These are phyloP conservation scores for Hylodesmum podocarpum DNA, from an alignment of 306 rosid genomes.

Conservation along the genomic window DNA sequence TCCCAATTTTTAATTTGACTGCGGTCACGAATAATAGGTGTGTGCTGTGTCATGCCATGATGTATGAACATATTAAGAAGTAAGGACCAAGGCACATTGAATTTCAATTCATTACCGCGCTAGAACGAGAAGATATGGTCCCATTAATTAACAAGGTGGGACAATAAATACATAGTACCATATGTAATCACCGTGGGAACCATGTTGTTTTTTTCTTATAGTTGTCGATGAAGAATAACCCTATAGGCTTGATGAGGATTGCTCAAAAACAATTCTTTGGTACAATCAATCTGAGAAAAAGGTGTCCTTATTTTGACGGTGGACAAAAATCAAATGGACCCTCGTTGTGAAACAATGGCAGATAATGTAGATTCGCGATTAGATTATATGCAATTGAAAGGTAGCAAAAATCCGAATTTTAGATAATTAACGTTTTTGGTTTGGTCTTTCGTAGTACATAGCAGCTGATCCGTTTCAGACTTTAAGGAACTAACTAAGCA, in stretches of 20 bases:
- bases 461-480: slow-evolving; percentile 12
- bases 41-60: not conserved
- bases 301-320: slow-evolving; percentile 34
- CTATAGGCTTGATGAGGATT: not conserved
- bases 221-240: slow-evolving; percentile 1
- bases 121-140: slow-evolving; percentile 24
- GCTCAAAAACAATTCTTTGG: not conserved
- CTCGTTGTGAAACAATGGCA: slow-evolving; percentile 3
- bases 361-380: slow-evolving; percentile 26
- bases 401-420: slow-evolving; percentile 8
- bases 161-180: slow-evolving; percentile 34
- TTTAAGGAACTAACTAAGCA: slow-evolving; percentile 13
- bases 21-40: not conserved
- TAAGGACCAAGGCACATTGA: slow-evolving; percentile 29
- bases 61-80: slow-evolving; percentile 17
- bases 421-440: slow-evolving; percentile 18
- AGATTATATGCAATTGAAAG: slow-evolving; percentile 21
- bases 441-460: slow-evolving; percentile 20
- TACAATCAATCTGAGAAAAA: not conserved
- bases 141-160: slow-evolving; percentile 15
- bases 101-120: slow-evolving; percentile 36
- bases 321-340: slow-evolving; percentile 43
- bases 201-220: not conserved
- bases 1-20: slow-evolving; percentile 19
- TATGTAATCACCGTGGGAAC: slow-evolving; percentile 22